Evolutionary conservation across 164 flowering plant species (phyloP).

Genomic region (Sextonia rubra): DNA sequence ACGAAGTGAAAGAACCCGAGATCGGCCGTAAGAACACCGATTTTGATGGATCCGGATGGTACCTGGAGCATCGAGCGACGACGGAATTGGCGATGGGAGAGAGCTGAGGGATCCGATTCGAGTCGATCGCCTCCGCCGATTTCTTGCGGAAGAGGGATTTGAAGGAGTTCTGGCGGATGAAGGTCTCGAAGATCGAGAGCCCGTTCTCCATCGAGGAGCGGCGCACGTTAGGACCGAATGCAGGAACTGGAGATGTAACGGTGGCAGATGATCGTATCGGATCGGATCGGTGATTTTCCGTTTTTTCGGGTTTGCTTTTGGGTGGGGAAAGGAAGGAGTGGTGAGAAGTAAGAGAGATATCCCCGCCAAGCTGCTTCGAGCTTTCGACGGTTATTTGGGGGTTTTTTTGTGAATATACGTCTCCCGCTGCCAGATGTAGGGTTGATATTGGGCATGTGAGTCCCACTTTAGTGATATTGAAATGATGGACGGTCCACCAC

Average conservation of each 20-base stretch:
- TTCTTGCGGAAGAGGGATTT: constrained; percentile 21
- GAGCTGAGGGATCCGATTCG: constrained; percentile 24
- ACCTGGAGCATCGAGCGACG: constrained; percentile 44
- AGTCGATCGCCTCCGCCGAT: not conserved
- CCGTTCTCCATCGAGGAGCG: constrained; percentile 11
- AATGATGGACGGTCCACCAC: no score
- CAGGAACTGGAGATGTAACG: not conserved
- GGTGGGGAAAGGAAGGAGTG: not conserved
- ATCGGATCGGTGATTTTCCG: not conserved
- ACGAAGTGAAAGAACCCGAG: no score
- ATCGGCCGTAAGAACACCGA: no score
- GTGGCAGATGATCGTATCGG: no score
- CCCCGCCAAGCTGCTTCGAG: not conserved
- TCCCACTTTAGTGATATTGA: no score
- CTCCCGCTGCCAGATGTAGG: no score
- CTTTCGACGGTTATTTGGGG: no score
- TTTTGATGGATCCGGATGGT: not conserved
- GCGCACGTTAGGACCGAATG: not conserved
- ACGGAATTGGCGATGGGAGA: constrained; percentile 39
- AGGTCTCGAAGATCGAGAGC: constrained; percentile 8
- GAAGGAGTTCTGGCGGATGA: constrained; percentile 18
- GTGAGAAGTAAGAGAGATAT: not conserved
- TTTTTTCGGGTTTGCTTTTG: not conserved
- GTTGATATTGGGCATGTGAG: no score
- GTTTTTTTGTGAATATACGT: no score